Conservation (phyloP, 2,329 filamentous ascomycete species). For the Periconia macrospinosa region DNA sequence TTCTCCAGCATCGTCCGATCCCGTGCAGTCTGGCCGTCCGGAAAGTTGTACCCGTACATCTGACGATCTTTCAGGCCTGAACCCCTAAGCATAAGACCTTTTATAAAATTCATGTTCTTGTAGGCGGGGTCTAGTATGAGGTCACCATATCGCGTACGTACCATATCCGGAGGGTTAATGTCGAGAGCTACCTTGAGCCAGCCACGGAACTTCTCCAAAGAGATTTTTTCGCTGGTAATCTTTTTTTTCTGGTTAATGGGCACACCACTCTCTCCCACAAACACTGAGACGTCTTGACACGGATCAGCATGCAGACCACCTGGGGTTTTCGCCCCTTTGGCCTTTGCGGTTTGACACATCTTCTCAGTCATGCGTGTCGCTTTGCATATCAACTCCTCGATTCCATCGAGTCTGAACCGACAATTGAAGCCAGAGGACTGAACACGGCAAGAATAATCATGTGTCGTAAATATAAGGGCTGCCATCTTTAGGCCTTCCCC, state of each 20-base stretch:
- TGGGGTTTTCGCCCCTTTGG: too few species aligned
- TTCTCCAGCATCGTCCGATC: constrained; percentile 8
- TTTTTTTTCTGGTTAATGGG: background rate
- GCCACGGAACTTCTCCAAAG: constrained; percentile 4
- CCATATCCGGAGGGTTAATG: constrained; percentile 5
- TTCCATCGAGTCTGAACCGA: too few species aligned
- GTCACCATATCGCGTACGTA: constrained; percentile 6
- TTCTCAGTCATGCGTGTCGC: too few species aligned
- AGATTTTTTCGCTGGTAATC: constrained; percentile 1
- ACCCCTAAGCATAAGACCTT: too few species aligned
- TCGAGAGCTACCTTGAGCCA: constrained; percentile 10
- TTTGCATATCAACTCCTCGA: too few species aligned
- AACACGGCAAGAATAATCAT: constrained; percentile 8
- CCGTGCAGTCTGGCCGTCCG: constrained; percentile 6
- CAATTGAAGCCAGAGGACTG: background rate
- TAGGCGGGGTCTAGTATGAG: constrained; percentile 9
- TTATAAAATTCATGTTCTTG: too few species aligned
- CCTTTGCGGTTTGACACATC: too few species aligned
- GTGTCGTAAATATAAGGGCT: constrained; percentile 10
- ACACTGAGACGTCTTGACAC: too few species aligned
- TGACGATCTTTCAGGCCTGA: background rate
- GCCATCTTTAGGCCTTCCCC: constrained; percentile 24
- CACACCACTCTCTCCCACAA: background rate
- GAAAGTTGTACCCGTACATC: constrained; percentile 17
- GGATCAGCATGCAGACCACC: too few species aligned